Percentiles rank a stretch among this genome's conserved stretches.
Evolutionary conservation across 2,329 filamentous ascomycete species (phyloP).

Genomic region (Aureobasidium sp.): DNA sequence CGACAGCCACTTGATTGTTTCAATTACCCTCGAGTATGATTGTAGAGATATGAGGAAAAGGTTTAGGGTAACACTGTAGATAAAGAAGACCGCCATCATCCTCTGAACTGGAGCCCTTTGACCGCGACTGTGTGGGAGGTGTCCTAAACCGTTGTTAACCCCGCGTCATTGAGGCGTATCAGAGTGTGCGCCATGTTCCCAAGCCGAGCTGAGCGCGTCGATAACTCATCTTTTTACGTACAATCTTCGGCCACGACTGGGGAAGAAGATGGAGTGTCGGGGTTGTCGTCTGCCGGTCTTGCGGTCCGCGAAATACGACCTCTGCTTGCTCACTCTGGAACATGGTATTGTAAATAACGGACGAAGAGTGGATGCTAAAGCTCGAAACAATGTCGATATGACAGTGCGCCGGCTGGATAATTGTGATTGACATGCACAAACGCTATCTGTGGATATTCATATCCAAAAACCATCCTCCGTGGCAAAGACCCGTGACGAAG

Average conservation of each 20-base stretch:
- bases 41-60: background rate
- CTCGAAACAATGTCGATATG: too few species aligned
- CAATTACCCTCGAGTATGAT: background rate
- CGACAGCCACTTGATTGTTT: background rate
- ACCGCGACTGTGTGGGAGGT: background rate
- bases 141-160: constrained; percentile 1
- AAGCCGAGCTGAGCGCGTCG: constrained; percentile 1
- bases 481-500: too few species aligned
- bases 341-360: too few species aligned
- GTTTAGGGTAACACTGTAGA: constrained; percentile 7
- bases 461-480: too few species aligned
- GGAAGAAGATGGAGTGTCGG: background rate
- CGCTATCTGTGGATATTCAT: too few species aligned
- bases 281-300: background rate
- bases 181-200: background rate
- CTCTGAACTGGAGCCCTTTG: constrained; percentile 7
- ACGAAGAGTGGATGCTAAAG: too few species aligned
- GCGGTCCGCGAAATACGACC: background rate
- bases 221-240: constrained; percentile 5
- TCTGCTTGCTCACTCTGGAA: too few species aligned
- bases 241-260: background rate
- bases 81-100: constrained; percentile 1
- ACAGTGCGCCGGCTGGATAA: too few species aligned
- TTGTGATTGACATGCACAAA: too few species aligned
- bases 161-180: constrained; percentile 9